Evolutionary conservation across 306 rosid genomes (phyloP), one percentile per base, ranked within the genome.

Genomic region (Neltuma alba): DNA sequence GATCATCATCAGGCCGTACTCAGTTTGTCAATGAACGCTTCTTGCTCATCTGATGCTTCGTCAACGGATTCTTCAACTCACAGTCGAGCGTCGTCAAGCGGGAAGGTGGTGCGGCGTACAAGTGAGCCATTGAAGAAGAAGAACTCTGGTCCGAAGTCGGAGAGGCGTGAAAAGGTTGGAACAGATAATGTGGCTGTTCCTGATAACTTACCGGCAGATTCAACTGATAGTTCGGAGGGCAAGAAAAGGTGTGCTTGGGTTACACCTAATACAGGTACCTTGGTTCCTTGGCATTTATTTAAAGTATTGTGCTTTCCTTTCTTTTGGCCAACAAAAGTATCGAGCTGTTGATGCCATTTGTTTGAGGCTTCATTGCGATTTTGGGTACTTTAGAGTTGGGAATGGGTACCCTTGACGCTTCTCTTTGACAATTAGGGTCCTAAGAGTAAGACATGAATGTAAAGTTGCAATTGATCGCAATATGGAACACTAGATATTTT

Each of bases 211-310:
- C 78, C 65, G 83, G 70, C 27, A n/a, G 93, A 86, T 77, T 84
- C 84, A 7, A 42, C 28, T 71, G 89, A 80, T 81, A 71, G 82
- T 87, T 87, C 84, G 77, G 94, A 85, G 75, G 78, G 66, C 87
- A 92, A 87, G 90, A 90, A 89, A 89, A 84, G 97, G 80, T 92
- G 97, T 72, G 92, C 89, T 80, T 90, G 97, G 97, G 87, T 90
- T 72, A 90, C 97, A 9, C 82, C 90, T 65, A 88, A 81, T 79
- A 41, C 94, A 63, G 94, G 97, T 92, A 89, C 74, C 44, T 87
- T 77, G 36, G 16, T 77, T 68, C n/a, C 54, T 23, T 68, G 31
- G 73, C 41, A 34, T 78, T 60, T 70, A 7, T 9, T 76, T 79
- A 25, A 5, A 23, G 9, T 60, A 4, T 67, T 40, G 63, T 54